Percentiles rank a stretch among this genome's conserved stretches.
phyloP scores from a whole-genome alignment of 495 filamentous ascomycete genomes.

The Aspergillus sclerotioniger region DNA sequence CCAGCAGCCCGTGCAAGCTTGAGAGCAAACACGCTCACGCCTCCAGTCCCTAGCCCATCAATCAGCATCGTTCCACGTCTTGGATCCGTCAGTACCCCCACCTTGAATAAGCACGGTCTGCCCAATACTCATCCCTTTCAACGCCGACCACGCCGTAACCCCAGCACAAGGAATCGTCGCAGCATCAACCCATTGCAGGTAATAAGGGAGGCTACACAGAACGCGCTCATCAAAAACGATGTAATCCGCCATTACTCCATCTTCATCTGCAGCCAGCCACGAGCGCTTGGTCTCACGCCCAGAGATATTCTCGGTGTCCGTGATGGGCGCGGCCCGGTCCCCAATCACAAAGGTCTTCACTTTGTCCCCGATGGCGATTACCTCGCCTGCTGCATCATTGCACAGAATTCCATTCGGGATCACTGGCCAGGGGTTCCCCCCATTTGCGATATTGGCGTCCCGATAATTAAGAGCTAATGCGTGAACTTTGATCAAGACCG shows the following conservation, averaged over 20 bases:
- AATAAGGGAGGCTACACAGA: slow-evolving; percentile 26
- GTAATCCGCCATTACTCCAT: slow-evolving; percentile 37
- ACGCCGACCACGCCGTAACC: slow-evolving; percentile 39
- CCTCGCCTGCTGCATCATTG: slow-evolving; percentile 37
- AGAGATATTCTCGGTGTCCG: slow-evolving; percentile 30
- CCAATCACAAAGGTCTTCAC: slow-evolving; percentile 28
- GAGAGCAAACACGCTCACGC: slow-evolving; percentile 34
- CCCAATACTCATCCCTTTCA: slow-evolving; percentile 32
- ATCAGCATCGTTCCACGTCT: slow-evolving; percentile 1
- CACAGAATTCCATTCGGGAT: slow-evolving; percentile 30
- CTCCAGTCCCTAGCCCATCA: slow-evolving; percentile 31
- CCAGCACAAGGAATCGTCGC: slow-evolving; percentile 37
- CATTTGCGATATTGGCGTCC: slow-evolving; percentile 40
- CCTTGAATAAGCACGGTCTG: slow-evolving; percentile 43
- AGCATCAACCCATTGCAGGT: slow-evolving; percentile 33
- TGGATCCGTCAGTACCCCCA: too few species aligned
- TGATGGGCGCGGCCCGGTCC: slow-evolving; percentile 30
- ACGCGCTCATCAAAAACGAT: slow-evolving; percentile 32
- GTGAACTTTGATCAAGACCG: slow-evolving; percentile 40
- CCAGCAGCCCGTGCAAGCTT: slow-evolving; percentile 35
- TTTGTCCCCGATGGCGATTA: slow-evolving; percentile 32
- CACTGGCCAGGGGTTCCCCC: slow-evolving; percentile 37
- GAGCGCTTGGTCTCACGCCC: slow-evolving; percentile 22
- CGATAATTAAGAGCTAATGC: slow-evolving; percentile 46
- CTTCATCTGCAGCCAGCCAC: slow-evolving; percentile 37